These are phyloP conservation scores for Sugiyamaella marilandica DNA, from an alignment of 805 yeast genomes.

Conservation along the genomic window DNA sequence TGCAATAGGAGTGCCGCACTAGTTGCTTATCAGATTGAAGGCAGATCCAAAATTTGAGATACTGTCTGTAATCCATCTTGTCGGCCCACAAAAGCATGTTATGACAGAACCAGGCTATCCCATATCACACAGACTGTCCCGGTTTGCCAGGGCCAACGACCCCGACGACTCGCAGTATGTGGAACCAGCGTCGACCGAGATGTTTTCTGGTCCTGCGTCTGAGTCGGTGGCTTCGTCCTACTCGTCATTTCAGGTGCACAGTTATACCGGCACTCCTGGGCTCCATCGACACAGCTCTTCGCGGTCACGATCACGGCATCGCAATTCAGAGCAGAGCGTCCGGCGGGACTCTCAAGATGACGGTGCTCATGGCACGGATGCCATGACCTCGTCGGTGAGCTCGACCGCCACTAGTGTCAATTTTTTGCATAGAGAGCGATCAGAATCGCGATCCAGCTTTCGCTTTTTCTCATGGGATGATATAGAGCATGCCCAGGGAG, in stretches of 20 bases:
- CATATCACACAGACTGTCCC: not conserved
- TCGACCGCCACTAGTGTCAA: not conserved
- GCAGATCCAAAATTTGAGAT: too few relatives aligned
- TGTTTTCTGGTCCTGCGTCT: conserved; percentile 68
- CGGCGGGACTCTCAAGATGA: conserved; percentile 7
- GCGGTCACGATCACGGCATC: conserved; percentile 18
- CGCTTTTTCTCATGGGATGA: conserved; percentile 80
- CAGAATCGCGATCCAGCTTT: conserved; percentile 42
- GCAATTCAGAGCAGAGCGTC: conserved; percentile 11
- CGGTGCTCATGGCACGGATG: not conserved
- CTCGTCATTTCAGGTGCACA: conserved; percentile 48
- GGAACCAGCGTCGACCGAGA: conserved; percentile 40
- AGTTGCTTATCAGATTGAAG: too few relatives aligned
- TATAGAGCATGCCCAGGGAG: conserved; percentile 80
- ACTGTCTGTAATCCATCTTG: too few relatives aligned
- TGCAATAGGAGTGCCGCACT: too few relatives aligned
- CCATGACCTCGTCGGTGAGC: conserved; percentile 1
- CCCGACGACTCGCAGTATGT: conserved; percentile 32
- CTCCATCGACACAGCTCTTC: conserved; percentile 16
- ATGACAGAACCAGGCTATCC: not conserved
- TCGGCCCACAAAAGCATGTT: not conserved
- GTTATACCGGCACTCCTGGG: not conserved
- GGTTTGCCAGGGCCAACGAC: not conserved
- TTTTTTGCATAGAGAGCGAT: conserved; percentile 9
- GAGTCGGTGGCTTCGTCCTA: conserved; percentile 68